Evolutionary conservation across 306 rosid genomes (phyloP).

Genomic region (Herpetospermum pedunculosum): DNA sequence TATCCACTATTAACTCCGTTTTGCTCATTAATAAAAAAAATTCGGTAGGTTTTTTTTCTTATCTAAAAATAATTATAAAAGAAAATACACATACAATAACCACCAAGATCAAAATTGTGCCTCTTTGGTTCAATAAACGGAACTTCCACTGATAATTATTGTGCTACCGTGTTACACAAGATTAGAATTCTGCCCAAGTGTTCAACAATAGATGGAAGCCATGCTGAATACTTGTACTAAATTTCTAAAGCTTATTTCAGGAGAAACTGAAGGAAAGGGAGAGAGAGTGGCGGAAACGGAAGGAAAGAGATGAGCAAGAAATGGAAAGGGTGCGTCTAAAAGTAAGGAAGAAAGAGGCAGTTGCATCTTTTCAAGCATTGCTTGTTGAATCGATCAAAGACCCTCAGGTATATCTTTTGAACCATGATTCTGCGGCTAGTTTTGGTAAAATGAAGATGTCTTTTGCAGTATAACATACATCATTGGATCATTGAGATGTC

Average conservation of each 20-base stretch:
- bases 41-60: background rate
- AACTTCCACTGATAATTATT: background rate
- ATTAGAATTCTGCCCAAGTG: background rate
- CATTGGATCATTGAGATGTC: no score
- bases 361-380: conserved; percentile 79
- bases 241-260: conserved; percentile 23
- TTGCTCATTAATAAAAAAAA: background rate
- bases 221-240: background rate
- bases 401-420: conserved; percentile 49
- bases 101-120: background rate
- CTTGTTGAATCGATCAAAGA: conserved; percentile 91
- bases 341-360: conserved; percentile 85
- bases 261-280: conserved; percentile 91
- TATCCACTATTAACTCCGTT: background rate
- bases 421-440: background rate
- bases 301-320: conserved; percentile 99
- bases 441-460: background rate
- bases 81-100: background rate
- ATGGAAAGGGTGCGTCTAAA: conserved; percentile 78
- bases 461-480: no score
- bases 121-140: background rate
- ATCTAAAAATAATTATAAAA: background rate
- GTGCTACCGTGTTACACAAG: background rate
- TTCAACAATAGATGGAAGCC: background rate
- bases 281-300: conserved; percentile 79